Percentiles rank a stretch among this genome's conserved stretches.
Evolutionary conservation across 2,329 filamentous ascomycete species (phyloP).

Genomic region (Trichoderma sp.): DNA sequence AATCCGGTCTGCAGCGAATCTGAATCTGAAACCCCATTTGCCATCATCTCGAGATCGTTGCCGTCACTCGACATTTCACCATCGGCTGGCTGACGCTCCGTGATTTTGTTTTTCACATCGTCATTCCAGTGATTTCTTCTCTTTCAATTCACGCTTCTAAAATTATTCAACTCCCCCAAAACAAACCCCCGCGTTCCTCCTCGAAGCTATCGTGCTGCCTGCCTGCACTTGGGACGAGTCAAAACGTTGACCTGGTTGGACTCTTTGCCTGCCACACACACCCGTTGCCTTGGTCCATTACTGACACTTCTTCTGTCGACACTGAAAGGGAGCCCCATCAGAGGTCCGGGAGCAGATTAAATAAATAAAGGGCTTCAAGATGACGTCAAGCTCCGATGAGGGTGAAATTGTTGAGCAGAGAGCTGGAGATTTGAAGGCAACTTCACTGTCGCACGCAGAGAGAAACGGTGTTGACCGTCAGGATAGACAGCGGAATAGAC

Average conservation of each 20-base stretch:
- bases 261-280: slow-evolving; percentile 39
- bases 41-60: slow-evolving; percentile 3
- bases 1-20: neutral
- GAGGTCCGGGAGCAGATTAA: slow-evolving; percentile 20
- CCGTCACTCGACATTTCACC: neutral
- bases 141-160: neutral
- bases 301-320: slow-evolving; percentile 38
- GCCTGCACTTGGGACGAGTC: slow-evolving; percentile 39
- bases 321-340: slow-evolving; percentile 27
- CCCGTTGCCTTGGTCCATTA: slow-evolving; percentile 32
- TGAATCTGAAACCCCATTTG: slow-evolving; percentile 13
- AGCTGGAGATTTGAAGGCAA: slow-evolving; percentile 73
- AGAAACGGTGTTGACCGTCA: slow-evolving; percentile 88
- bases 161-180: neutral
- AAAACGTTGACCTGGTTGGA: slow-evolving; percentile 46
- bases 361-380: slow-evolving; percentile 28
- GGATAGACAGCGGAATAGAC: slow-evolving; percentile 73
- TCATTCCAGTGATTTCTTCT: neutral
- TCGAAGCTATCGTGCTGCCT: slow-evolving; percentile 18
- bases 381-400: slow-evolving; percentile 71
- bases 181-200: neutral
- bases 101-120: neutral
- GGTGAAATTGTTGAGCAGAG: slow-evolving; percentile 81
- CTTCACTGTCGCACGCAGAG: slow-evolving; percentile 75
- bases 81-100: neutral